Conservation (phyloP, 2,329 filamentous ascomycete genomes). For the Colletotrichum cuscutae region DNA sequence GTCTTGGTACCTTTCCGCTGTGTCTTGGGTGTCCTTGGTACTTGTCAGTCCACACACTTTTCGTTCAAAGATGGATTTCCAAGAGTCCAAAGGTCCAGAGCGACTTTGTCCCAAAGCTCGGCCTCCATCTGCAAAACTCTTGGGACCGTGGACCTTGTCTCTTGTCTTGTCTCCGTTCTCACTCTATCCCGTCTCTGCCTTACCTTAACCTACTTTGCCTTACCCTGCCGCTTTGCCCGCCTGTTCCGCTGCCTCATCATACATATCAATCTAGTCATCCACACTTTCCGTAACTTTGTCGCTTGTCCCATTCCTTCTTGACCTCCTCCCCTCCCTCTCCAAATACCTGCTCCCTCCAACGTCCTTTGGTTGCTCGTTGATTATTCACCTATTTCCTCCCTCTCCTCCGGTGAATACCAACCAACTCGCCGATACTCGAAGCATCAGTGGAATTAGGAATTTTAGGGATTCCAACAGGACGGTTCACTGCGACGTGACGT, state of each 20-base stretch:
- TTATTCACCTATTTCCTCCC: conserved; percentile 6
- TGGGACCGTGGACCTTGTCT: conserved; percentile 20
- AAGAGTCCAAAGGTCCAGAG: not conserved
- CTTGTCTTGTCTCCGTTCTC: conserved; percentile 13
- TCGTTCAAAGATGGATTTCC: conserved; percentile 5
- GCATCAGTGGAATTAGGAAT: not conserved
- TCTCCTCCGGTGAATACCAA: conserved; percentile 3
- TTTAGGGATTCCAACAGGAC: not conserved
- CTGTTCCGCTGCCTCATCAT: conserved; percentile 29
- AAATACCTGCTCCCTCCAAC: not conserved
- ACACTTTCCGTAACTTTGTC: conserved; percentile 24
- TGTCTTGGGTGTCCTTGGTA: conserved; percentile 22
- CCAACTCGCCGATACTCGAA: not conserved
- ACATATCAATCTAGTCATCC: conserved; percentile 35
- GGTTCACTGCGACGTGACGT: conserved; percentile 21
- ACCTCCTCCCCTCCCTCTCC: conserved; percentile 24
- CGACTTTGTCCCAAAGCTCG: not conserved
- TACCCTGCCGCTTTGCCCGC: conserved; percentile 17
- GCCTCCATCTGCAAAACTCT: conserved; percentile 6
- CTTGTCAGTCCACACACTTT: not conserved
- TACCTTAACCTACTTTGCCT: conserved; percentile 33
- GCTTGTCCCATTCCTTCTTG: conserved; percentile 26
- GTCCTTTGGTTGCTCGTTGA: not conserved
- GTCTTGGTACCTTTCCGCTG: conserved; percentile 27
- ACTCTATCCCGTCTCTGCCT: conserved; percentile 26